Base-by-base conservation (phyloP, 2,329 filamentous ascomycete species). In the Blastomyces emzantsi region DNA sequence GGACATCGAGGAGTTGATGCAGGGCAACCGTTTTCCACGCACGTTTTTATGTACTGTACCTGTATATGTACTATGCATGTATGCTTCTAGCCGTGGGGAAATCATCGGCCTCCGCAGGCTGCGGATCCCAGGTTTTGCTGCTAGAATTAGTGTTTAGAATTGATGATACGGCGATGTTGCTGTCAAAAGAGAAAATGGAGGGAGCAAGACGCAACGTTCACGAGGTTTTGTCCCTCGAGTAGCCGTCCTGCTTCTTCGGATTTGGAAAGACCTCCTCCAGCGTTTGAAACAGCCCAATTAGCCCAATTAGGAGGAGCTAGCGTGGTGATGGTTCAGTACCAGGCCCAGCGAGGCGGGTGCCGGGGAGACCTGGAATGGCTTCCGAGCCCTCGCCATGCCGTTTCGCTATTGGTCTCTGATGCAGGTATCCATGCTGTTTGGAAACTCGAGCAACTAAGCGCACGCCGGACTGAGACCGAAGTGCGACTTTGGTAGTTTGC, bases 271-370 rank as follows among this genome's bases (percentile, higher is more conserved):
- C 25, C 8, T 39, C 25, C 8, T 39, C 13, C 11, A 30, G 11
- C 25, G 51, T 30, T 52, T 39, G 9, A 39, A 30, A 55, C 43
- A 33, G 5, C 47, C 39, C 19, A 60, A 30, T 17, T 28, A 17
- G n/a, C n/a, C n/a, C n/a, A n/a, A n/a, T n/a, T n/a, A n/a, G n/a
- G n/a, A n/a, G 19, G 30, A n/a, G 15, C 41, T 52, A 52, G 47
- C 22, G 60, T 13, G 49, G 60, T 30, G 60, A 61, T 28, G 60
- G 47, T 54, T 33, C 57, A 19, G 57, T 49, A 47, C 57, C 57
- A 60, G 41, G 47, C 41, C 60, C 60, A 61, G 30, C 43, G 15
- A 61, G 60, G 60, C 60, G 60, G 60, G 60, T 61, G 28, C 60
- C 60, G 60, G 60, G 49, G 49, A 51, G 45, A 57, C 9, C 8